Percentiles rank a stretch among this genome's conserved stretches.
Conservation (phyloP, 2,329 filamentous ascomycete species). For the Cordyceps militaris region DNA sequence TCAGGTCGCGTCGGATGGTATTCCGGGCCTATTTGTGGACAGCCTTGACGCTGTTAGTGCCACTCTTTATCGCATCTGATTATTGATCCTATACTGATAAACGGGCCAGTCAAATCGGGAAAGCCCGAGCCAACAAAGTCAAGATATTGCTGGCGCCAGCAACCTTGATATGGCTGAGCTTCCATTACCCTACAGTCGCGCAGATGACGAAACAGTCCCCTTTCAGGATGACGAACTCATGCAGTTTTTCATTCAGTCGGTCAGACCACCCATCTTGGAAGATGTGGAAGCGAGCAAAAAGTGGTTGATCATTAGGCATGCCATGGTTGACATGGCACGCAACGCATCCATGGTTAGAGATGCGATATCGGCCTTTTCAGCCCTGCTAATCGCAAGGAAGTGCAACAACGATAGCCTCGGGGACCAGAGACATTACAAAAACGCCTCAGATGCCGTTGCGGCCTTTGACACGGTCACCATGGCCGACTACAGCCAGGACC, state of each 20-base stretch:
- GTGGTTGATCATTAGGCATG: background rate
- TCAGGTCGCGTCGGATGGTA: background rate
- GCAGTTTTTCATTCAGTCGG: background rate
- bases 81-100: background rate
- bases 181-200: background rate
- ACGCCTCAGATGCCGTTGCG: background rate
- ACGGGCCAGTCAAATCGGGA: background rate
- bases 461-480: background rate
- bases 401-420: background rate
- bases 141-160: background rate
- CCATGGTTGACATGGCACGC: background rate
- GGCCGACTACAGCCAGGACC: background rate
- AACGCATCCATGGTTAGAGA: background rate
- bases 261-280: background rate
- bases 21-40: background rate
- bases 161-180: background rate
- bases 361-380: background rate
- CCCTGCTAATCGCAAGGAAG: background rate
- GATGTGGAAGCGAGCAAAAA: background rate
- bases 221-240: background rate
- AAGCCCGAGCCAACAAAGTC: background rate
- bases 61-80: background rate
- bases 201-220: background rate
- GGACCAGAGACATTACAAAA: background rate
- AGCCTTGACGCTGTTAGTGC: background rate